Evolutionary conservation across 2,329 filamentous ascomycete species (phyloP).

Genomic region (Claviceps sorghi): DNA sequence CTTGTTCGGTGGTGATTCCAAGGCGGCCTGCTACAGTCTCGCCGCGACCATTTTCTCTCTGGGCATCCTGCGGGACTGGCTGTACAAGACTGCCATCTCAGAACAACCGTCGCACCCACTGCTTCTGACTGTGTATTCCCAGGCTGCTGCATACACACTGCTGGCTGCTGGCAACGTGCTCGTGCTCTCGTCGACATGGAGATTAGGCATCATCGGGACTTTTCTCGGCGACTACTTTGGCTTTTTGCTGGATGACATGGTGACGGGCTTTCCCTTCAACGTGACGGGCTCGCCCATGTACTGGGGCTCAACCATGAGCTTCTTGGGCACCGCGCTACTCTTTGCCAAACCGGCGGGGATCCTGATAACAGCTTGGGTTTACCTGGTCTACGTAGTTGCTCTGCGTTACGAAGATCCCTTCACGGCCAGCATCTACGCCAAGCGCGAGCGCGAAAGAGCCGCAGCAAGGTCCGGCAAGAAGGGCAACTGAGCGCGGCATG

Average conservation of each 20-base stretch:
- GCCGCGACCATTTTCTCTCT: constrained; percentile 82
- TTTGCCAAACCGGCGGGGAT: constrained; percentile 80
- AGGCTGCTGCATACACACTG: constrained; percentile 54
- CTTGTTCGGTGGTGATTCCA: constrained; percentile 64
- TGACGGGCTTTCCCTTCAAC: constrained; percentile 93
- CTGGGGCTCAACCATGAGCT: constrained; percentile 82
- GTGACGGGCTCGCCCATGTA: constrained; percentile 90
- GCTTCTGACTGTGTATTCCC: constrained; percentile 45
- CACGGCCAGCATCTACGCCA: constrained; percentile 82
- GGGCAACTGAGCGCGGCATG: constrained; percentile 24
- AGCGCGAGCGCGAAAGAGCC: constrained; percentile 51
- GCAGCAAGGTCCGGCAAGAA: constrained; percentile 35
- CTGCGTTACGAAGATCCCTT: constrained; percentile 87
- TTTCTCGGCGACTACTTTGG: constrained; percentile 98
- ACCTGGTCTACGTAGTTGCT: constrained; percentile 65
- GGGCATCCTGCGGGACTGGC: constrained; percentile 72
- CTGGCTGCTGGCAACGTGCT: constrained; percentile 66
- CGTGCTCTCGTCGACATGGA: constrained; percentile 80
- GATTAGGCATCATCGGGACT: constrained; percentile 83
- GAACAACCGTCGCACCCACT: constrained; percentile 61
- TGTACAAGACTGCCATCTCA: constrained; percentile 74
- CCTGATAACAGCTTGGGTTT: constrained; percentile 59
- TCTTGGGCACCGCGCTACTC: constrained; percentile 72
- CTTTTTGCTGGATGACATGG: constrained; percentile 89
- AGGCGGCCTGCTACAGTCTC: constrained; percentile 76